Percentiles rank a stretch among this genome's conserved stretches.
Conservation (phyloP, 352 stramenopile genomes). For the Globisporangium parvum region DNA sequence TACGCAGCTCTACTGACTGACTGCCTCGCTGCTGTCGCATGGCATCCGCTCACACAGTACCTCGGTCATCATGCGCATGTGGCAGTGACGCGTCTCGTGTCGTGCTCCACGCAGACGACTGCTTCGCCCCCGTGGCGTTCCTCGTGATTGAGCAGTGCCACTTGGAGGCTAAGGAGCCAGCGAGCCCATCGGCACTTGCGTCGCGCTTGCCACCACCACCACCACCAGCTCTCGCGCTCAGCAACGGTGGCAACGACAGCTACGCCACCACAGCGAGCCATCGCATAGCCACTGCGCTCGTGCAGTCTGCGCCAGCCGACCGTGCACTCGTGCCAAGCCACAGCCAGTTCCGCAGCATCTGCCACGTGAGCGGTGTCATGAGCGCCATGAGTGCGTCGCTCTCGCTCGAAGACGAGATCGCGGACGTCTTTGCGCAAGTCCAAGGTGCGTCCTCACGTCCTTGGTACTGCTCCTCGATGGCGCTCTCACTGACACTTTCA, state of each 20-base stretch:
- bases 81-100: slow-evolving; percentile 86
- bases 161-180: slow-evolving; percentile 80
- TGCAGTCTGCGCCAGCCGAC: slow-evolving; percentile 10
- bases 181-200: slow-evolving; percentile 26
- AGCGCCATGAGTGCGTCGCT: slow-evolving; percentile 26
- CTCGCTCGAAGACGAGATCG: slow-evolving; percentile 58
- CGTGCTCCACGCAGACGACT: slow-evolving; percentile 90
- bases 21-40: neutral
- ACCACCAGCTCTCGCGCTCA: neutral
- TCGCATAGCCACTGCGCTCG: slow-evolving; percentile 1
- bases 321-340: slow-evolving; percentile 20
- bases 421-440: slow-evolving; percentile 42
- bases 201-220: slow-evolving; percentile 24
- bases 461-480: neutral
- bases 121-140: slow-evolving; percentile 90
- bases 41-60: neutral
- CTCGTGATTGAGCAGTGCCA: slow-evolving; percentile 89
- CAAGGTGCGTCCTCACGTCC: slow-evolving; percentile 9
- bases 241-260: neutral
- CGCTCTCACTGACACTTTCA: neutral
- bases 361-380: slow-evolving; percentile 62
- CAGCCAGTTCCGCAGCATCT: slow-evolving; percentile 56
- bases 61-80: slow-evolving; percentile 1
- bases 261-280: neutral
- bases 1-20: slow-evolving; percentile 20